Percentiles rank a stretch among this genome's conserved stretches.
Evolutionary conservation across 164 flowering plant species (phyloP).

Genomic region (Magnolia changhungtana): DNA sequence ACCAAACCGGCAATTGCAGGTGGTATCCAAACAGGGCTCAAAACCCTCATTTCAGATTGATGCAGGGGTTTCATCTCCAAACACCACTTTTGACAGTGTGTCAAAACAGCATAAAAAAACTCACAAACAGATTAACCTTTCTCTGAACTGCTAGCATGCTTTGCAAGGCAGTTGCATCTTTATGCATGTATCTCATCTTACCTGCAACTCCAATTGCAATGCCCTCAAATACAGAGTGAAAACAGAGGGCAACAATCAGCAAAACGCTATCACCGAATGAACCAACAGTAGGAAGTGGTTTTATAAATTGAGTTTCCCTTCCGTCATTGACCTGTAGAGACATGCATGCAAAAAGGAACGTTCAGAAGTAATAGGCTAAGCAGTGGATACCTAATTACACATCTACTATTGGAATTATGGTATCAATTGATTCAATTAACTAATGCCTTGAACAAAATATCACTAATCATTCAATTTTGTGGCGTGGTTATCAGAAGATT

Average conservation of each 20-base stretch:
- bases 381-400: background rate
- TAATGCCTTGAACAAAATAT: background rate
- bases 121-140: no score
- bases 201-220: constrained; percentile 68
- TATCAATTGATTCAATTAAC: background rate
- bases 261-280: constrained; percentile 62
- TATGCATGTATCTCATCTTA: background rate
- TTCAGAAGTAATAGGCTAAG: background rate
- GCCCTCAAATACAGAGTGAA: constrained; percentile 77
- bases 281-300: constrained; percentile 22
- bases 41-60: no score
- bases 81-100: no score
- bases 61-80: no score
- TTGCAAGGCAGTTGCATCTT: background rate
- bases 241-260: constrained; percentile 61
- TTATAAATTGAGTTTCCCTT: constrained; percentile 3
- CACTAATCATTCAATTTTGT: no score
- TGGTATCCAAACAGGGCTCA: no score
- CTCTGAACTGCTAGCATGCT: background rate
- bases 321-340: constrained; percentile 18
- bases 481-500: no score
- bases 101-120: no score
- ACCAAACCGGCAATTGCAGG: no score
- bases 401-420: background rate
- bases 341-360: constrained; percentile 3